Evolutionary conservation across 2,329 filamentous ascomycete genomes (phyloP).

Genomic region (Trichophyton rubrum): DNA sequence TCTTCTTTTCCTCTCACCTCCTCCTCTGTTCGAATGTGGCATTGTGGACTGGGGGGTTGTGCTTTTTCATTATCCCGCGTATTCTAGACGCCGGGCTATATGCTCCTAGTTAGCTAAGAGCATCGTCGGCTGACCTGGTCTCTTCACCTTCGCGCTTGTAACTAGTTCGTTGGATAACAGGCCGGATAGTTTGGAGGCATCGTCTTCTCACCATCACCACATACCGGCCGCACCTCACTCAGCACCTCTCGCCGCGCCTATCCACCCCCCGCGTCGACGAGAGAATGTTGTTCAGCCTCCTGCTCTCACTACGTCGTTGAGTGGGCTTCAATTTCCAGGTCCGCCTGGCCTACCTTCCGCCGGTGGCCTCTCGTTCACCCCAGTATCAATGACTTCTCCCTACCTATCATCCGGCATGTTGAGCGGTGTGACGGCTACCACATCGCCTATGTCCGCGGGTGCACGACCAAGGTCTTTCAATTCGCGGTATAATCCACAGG

Average conservation of each 20-base stretch:
- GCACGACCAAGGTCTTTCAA: slow-evolving; percentile 31
- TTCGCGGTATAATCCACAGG: slow-evolving; percentile 37
- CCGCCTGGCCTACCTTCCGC: slow-evolving; percentile 19
- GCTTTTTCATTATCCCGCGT: neutral
- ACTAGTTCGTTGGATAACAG: neutral
- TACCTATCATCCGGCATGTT: slow-evolving; percentile 24
- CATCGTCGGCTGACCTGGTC: neutral
- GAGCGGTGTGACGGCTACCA: slow-evolving; percentile 14
- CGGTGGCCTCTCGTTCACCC: slow-evolving; percentile 12
- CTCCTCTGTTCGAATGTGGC: slow-evolving; percentile 1
- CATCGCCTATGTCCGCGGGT: slow-evolving; percentile 33
- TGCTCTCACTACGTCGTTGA: slow-evolving; percentile 31
- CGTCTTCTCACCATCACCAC: slow-evolving; percentile 11
- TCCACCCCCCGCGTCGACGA: slow-evolving; percentile 22
- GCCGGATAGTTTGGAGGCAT: neutral
- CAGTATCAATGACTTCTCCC: slow-evolving; percentile 22
- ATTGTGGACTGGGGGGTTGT: neutral
- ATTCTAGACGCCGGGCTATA: neutral
- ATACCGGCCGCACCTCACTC: slow-evolving; percentile 12
- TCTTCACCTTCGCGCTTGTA: neutral
- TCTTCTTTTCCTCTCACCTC: slow-evolving; percentile 1
- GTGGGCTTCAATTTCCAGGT: slow-evolving; percentile 26
- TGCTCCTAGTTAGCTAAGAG: neutral
- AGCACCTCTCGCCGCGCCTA: slow-evolving; percentile 20
- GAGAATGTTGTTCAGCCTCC: slow-evolving; percentile 33